Evolutionary conservation across 2,329 filamentous ascomycete species (phyloP), one percentile per base, ranked within the genome.

Genomic region (Apiospora phragmitis): DNA sequence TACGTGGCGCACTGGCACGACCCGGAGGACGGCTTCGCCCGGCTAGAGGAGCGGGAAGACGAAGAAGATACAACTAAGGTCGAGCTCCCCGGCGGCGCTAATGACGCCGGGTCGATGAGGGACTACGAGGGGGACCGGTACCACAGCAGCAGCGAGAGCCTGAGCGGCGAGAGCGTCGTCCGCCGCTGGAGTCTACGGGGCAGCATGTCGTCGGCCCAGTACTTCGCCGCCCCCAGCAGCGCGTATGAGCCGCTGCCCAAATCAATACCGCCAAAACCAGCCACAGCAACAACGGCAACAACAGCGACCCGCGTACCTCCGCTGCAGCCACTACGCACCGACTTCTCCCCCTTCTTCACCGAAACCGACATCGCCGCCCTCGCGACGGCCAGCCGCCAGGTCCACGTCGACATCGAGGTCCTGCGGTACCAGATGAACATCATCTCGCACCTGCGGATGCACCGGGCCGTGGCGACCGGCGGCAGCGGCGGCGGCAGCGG

Each of bases 1-100:
- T 94, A 94, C 78, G 91, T 98, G 71, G 95, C 93, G 0, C 95
- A 98, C 80, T 93, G 91, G 83, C 94, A 98, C 77, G 88, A 91
- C 70, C 86, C 87, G 0, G 85, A 88, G 1, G 90, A 95, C 78
- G 93, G 92, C 0, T 92, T 94, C 72, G 86, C 90, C 5, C 93
- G 96, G 73, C 80, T 95, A 0, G 93, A 97, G 71, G 91, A 93
- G 45, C 82, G 81, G 26, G 82, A 84, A 32, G 78, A 76, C 73
- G 80, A 74, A 29, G 14, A 47, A 12, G 14, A 38, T 43, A 24
- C 21, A 79, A 9, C 79, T 81, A 35, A 35, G 68, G 16, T 81
- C 8, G 78, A 80, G n/a, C n/a, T n/a, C 24, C 68, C 71, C 7
- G 81, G 68, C 14, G 71, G n/a, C n/a, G n/a, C n/a, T n/a, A n/a